Evolutionary conservation across 495 filamentous ascomycete genomes (phyloP).

Genomic region (Neurospora terricola): DNA sequence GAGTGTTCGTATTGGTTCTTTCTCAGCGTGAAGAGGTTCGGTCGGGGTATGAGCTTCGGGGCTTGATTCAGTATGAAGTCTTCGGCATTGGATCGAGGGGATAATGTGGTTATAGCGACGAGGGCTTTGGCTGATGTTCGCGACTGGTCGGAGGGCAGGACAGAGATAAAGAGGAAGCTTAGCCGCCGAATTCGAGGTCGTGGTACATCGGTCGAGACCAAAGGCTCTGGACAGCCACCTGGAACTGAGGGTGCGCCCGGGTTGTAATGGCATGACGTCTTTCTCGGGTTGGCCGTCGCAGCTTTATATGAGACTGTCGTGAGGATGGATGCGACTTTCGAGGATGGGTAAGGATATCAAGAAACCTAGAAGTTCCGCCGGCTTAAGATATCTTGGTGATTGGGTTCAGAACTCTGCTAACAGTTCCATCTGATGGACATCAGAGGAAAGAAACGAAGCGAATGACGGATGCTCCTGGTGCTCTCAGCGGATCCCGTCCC

Average conservation of each 20-base stretch:
- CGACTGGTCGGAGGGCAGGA: constrained; percentile 21
- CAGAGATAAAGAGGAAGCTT: constrained; percentile 36
- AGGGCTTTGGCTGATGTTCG: neutral
- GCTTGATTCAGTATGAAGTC: constrained; percentile 20
- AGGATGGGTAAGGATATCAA: neutral
- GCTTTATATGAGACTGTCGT: neutral
- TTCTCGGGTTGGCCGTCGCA: neutral
- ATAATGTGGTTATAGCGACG: constrained; percentile 12
- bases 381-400: neutral
- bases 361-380: neutral
- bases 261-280: constrained; percentile 11
- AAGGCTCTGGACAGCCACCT: constrained; percentile 35
- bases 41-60: neutral
- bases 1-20: constrained; percentile 21
- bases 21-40: neutral
- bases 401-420: neutral
- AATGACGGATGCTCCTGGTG: neutral
- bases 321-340: neutral
- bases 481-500: neutral
- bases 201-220: constrained; percentile 24
- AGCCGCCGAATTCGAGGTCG: constrained; percentile 5
- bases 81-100: constrained; percentile 14
- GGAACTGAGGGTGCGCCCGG: constrained; percentile 13
- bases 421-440: neutral
- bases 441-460: neutral